Evolutionary conservation across 2,329 filamentous ascomycete genomes (phyloP).

Genomic region (Chrysosporium keratinophilum): DNA sequence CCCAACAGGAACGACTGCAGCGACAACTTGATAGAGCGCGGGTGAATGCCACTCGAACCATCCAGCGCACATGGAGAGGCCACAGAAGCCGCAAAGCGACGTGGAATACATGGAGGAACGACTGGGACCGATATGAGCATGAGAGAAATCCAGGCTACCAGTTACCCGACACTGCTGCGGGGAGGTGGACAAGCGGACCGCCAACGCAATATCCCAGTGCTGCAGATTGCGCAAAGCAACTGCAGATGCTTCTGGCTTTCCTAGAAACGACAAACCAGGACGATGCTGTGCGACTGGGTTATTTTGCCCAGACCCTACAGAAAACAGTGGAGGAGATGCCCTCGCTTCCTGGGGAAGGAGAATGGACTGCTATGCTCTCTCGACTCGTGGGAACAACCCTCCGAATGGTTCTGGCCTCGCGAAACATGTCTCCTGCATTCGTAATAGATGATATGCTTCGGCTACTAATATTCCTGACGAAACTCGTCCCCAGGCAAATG

Average conservation of each 20-base stretch:
- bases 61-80: slow-evolving; percentile 78
- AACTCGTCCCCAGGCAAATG: slow-evolving; percentile 33
- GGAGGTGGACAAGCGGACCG: background rate
- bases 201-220: slow-evolving; percentile 25
- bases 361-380: slow-evolving; percentile 33
- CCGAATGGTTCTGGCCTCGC: slow-evolving; percentile 23
- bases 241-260: slow-evolving; percentile 60
- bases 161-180: slow-evolving; percentile 26
- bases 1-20: slow-evolving; percentile 72
- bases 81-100: slow-evolving; percentile 52
- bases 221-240: slow-evolving; percentile 38
- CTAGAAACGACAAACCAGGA: slow-evolving; percentile 43
- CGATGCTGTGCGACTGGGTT: slow-evolving; percentile 35
- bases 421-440: slow-evolving; percentile 19
- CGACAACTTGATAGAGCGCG: slow-evolving; percentile 72
- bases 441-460: slow-evolving; percentile 27
- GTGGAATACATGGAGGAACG: slow-evolving; percentile 46
- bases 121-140: slow-evolving; percentile 54
- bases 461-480: slow-evolving; percentile 29
- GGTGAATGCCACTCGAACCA: slow-evolving; percentile 58
- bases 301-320: slow-evolving; percentile 36
- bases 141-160: slow-evolving; percentile 25
- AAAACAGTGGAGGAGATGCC: slow-evolving; percentile 29
- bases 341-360: slow-evolving; percentile 30
- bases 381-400: slow-evolving; percentile 32